phyloP scores from a whole-genome alignment of 768 basidiomycete genomes.

The Leccinum variicolor region DNA sequence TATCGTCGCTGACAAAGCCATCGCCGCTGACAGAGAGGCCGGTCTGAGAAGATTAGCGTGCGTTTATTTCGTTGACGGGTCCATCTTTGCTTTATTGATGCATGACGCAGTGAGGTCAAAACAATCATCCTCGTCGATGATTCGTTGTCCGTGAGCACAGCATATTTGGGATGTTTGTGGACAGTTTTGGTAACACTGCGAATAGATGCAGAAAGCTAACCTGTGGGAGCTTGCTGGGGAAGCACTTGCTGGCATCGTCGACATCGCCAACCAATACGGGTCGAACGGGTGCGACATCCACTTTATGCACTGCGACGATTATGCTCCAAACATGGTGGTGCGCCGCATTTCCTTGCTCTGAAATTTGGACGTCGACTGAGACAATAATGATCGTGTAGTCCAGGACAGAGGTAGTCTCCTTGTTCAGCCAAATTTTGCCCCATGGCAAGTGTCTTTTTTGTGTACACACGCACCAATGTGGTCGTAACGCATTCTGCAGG shows the following conservation, averaged over 20 bases:
- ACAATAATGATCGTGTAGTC: constrained; percentile 11
- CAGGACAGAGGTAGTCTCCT: constrained; percentile 15
- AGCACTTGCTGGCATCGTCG: constrained; percentile 39
- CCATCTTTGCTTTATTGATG: neutral
- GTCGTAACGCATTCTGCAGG: constrained; percentile 8
- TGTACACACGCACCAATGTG: neutral
- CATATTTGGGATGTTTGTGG: too few species aligned
- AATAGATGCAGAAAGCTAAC: constrained; percentile 37
- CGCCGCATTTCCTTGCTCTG: neutral
- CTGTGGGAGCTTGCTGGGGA: constrained; percentile 39
- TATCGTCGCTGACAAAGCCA: too few species aligned
- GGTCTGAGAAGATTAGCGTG: constrained; percentile 25
- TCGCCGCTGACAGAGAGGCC: constrained; percentile 12
- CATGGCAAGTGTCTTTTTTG: constrained; percentile 13
- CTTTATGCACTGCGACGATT: constrained; percentile 37
- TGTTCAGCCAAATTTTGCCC: constrained; percentile 26
- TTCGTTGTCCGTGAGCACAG: constrained; percentile 33
- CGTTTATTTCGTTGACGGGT: constrained; percentile 5
- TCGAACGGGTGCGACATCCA: constrained; percentile 40
- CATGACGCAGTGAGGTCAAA: constrained; percentile 33
- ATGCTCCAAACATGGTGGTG: constrained; percentile 28
- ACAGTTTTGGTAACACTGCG: neutral
- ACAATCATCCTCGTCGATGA: constrained; percentile 41
- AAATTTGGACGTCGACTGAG: neutral
- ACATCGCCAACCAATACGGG: constrained; percentile 35